Evolutionary conservation across 768 basidiomycete genomes (phyloP).

Genomic region (Pisolithus orientalis): DNA sequence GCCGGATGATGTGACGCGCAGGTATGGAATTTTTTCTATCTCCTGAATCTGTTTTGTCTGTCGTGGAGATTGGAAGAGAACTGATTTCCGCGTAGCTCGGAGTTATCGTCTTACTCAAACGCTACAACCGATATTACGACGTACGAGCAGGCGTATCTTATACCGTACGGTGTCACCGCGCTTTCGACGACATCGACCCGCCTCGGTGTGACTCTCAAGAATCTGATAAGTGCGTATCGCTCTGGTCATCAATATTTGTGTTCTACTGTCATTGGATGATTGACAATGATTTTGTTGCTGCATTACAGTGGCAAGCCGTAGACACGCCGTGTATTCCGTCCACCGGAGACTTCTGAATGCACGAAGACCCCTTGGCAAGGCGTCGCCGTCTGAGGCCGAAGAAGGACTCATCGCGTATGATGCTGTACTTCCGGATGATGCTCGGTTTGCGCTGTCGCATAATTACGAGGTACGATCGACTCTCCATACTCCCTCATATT

Average conservation of each 20-base stretch:
- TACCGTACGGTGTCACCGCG: constrained; percentile 63
- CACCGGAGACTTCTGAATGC: constrained; percentile 75
- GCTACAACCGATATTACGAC: constrained; percentile 48
- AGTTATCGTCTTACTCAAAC: constrained; percentile 49
- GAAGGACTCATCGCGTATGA: constrained; percentile 87
- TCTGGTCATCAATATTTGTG: not conserved
- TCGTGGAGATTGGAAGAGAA: not conserved
- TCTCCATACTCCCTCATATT: not conserved
- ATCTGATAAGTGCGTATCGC: constrained; percentile 67
- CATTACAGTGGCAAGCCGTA: constrained; percentile 64
- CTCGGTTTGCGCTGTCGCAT: constrained; percentile 50
- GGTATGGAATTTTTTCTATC: constrained; percentile 37
- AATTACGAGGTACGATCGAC: constrained; percentile 39
- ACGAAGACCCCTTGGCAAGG: constrained; percentile 71
- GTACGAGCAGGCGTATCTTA: constrained; percentile 64
- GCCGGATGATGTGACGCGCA: constrained; percentile 62
- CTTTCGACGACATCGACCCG: constrained; percentile 76
- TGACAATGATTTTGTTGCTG: not conserved
- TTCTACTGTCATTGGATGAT: not conserved
- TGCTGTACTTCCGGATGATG: constrained; percentile 67
- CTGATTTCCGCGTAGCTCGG: constrained; percentile 35
- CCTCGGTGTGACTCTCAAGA: constrained; percentile 82
- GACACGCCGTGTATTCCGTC: constrained; percentile 68
- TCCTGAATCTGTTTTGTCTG: constrained; percentile 15
- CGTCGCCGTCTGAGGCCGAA: constrained; percentile 72